Evolutionary conservation across 2,329 filamentous ascomycete species (phyloP), one percentile per base, ranked within the genome.

Genomic region (Fusarium sp.): DNA sequence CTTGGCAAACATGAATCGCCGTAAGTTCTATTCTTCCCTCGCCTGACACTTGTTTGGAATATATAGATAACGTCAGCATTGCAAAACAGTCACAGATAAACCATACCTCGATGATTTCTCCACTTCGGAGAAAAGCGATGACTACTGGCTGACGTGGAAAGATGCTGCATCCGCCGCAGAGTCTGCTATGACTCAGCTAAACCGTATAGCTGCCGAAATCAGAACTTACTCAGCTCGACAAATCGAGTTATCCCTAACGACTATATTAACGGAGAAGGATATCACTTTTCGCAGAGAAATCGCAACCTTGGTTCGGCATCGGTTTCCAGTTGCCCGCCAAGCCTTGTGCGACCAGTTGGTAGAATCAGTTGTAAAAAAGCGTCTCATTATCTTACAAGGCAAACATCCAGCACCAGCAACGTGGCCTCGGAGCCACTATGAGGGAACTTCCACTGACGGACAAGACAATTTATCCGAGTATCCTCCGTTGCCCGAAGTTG

Each of bases 191-290:
- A 2, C 6, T 15, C 41, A 42, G 41, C 22, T 42, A 11, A 42
- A 11, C 9, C 41, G 9, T 6, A 17, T 42, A 4, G 22, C 14
- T 42, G 22, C 9, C 1, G 41, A 42, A 10, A 42, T n/a, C 14
- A 4, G 7, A 15, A 22, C 41, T 5, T 17, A 2, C 41, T 42
- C 41, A 5, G 41, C 41, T 15, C 41, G 22, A 42, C 41, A 17
- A 42, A 42, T 1, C 3, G 41, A 42, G 41, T 17, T 42, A 7
- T 42, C 41, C 1, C 41, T 42, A 11, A 17, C 41, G 14, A n/a
- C 41, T 11, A 42, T 5, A 2, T 6, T 15, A 15, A 15, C 22
- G 5, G 39, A 6, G 0, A 2, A 22, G 20, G 20, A 41, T 9
- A 15, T 14, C 30, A 5, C 5, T 32, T 32, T 32, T 6, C 30